Evolutionary conservation across 176 grass and related monocot species (phyloP).

Genomic region (Triticum aestivum): DNA sequence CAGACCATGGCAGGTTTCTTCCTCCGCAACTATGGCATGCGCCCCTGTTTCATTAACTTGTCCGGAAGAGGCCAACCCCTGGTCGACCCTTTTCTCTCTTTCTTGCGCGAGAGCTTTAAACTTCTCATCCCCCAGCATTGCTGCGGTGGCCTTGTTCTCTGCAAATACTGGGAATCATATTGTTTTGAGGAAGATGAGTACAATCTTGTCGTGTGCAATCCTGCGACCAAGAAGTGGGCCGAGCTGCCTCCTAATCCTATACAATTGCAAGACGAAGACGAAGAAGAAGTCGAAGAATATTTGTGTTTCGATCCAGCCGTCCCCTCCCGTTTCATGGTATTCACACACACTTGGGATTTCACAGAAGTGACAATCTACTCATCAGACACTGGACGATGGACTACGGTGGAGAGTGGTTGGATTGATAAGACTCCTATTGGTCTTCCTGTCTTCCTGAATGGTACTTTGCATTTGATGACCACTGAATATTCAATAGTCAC

Average conservation of each 20-base stretch:
- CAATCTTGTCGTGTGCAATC: background rate
- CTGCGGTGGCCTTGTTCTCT: background rate
- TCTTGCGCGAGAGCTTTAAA: no score
- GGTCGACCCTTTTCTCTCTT: no score
- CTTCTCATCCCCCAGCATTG: background rate
- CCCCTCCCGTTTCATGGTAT: background rate
- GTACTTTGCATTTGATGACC: background rate
- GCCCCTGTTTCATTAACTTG: no score
- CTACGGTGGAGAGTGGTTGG: background rate
- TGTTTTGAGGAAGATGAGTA: background rate
- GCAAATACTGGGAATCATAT: background rate
- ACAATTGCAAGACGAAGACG: background rate
- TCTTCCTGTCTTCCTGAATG: background rate
- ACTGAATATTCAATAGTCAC: background rate
- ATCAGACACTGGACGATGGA: background rate
- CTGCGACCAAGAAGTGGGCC: background rate
- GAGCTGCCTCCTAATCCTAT: background rate
- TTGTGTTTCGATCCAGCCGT: background rate
- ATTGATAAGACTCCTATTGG: background rate
- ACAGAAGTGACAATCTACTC: background rate
- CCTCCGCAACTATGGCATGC: no score
- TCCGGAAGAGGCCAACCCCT: no score
- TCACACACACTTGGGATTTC: background rate
- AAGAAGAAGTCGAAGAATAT: background rate
- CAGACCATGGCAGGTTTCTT: background rate